phyloP scores from a whole-genome alignment of 495 filamentous ascomycete genomes.

The Trichoderma virens region DNA sequence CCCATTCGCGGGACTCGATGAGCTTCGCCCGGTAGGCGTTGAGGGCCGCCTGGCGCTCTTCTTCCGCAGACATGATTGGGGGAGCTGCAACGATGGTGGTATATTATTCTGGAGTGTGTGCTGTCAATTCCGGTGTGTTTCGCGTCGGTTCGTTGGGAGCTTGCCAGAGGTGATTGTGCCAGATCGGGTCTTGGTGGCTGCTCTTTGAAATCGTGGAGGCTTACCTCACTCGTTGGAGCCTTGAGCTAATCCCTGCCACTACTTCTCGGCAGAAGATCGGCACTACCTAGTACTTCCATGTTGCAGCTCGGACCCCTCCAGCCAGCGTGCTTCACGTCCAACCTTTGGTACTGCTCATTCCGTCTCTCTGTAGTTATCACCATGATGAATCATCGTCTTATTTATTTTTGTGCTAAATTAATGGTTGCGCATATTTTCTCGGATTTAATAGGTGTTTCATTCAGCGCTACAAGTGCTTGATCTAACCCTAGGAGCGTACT shows the following conservation, averaged over 20 bases:
- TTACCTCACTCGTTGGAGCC: conserved; percentile 12
- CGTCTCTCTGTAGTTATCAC: not conserved
- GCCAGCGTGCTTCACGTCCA: not conserved
- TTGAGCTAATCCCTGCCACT: conserved; percentile 5
- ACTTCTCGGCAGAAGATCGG: conserved; percentile 8
- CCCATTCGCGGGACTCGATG: conserved; percentile 95
- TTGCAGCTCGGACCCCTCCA: not conserved
- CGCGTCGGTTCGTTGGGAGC: not conserved
- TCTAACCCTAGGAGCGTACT: no score
- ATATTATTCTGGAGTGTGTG: not conserved
- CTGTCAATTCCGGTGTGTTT: not conserved
- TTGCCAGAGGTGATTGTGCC: not conserved
- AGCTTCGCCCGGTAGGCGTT: conserved; percentile 87
- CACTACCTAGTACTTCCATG: not conserved
- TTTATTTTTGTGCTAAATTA: no score
- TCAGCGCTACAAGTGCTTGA: no score
- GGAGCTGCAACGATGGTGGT: not conserved
- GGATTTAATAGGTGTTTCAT: no score
- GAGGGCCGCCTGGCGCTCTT: conserved; percentile 75
- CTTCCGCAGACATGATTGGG: conserved; percentile 34
- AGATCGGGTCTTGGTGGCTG: conserved; percentile 7
- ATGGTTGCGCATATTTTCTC: no score
- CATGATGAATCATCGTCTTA: no score
- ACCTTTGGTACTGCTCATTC: not conserved
- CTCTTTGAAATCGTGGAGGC: conserved; percentile 1